phyloP scores from a whole-genome alignment of 208 protist genomes.

The Acanthamoeba divionensis region DNA sequence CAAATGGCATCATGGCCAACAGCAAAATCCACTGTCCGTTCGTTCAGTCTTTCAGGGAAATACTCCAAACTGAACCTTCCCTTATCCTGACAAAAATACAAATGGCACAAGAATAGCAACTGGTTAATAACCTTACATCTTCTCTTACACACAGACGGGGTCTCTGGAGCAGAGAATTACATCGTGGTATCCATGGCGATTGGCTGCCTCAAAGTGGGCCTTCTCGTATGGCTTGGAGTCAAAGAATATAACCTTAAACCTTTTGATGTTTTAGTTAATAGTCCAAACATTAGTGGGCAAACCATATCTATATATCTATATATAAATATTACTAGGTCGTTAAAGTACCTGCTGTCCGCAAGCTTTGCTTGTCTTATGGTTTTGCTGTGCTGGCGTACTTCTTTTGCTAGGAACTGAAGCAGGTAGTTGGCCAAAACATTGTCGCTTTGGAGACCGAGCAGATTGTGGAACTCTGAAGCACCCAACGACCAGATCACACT shows the following conservation, averaged over 20 bases:
- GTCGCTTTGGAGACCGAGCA: background rate
- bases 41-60: conserved; percentile 4
- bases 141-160: no score
- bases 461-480: background rate
- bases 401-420: background rate
- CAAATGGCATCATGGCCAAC: conserved; percentile 70
- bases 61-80: background rate
- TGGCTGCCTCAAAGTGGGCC: background rate
- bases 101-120: background rate
- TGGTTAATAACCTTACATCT: background rate
- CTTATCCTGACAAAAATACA: background rate
- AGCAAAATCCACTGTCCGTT: conserved; percentile 12
- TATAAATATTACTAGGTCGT: no score
- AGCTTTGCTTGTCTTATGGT: background rate
- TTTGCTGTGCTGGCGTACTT: conserved; percentile 40
- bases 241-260: conserved; percentile 3
- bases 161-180: no score
- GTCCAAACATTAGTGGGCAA: no score
- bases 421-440: background rate
- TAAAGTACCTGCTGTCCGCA: background rate
- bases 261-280: no score
- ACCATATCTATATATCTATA: no score
- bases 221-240: conserved; percentile 49
- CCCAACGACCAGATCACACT: background rate
- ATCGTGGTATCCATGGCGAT: no score